Conservation (phyloP, 2,329 filamentous ascomycete genomes). For the Neopestalotiopsis rosae region DNA sequence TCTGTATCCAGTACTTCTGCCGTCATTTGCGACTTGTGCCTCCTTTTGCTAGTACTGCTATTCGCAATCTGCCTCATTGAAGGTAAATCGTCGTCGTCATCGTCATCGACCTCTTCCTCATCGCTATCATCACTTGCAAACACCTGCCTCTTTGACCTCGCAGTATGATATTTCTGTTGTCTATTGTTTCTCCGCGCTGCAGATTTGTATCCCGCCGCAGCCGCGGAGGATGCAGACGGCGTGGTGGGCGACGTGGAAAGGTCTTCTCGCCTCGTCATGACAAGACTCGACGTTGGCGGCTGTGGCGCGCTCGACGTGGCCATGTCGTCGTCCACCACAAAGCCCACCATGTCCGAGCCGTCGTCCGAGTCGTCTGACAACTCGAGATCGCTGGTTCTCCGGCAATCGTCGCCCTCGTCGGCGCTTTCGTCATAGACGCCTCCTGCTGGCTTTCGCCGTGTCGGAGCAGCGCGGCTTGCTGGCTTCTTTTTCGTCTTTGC, state of each 20-base stretch:
- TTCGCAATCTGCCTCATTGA: constrained; percentile 35
- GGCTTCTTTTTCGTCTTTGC: constrained; percentile 11
- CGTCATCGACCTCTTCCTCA: constrained; percentile 23
- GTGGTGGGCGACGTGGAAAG: constrained; percentile 32
- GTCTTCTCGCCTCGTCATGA: constrained; percentile 17
- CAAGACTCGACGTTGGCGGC: constrained; percentile 28
- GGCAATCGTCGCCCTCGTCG: constrained; percentile 40
- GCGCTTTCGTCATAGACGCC: constrained; percentile 38
- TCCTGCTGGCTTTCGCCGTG: constrained; percentile 24
- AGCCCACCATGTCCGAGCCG: constrained; percentile 37
- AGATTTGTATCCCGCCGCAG: constrained; percentile 15
- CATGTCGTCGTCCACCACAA: constrained; percentile 37
- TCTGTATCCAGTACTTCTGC: constrained; percentile 9
- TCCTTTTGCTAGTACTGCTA: neutral
- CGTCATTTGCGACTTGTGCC: constrained; percentile 2
- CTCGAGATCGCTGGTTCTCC: constrained; percentile 41
- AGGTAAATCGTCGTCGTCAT: constrained; percentile 31
- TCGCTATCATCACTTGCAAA: constrained; percentile 20
- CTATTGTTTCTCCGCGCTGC: constrained; percentile 13
- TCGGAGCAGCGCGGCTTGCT: constrained; percentile 22
- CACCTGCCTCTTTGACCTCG: neutral
- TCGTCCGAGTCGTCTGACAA: constrained; percentile 40
- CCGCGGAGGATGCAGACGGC: constrained; percentile 26
- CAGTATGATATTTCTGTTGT: constrained; percentile 28
- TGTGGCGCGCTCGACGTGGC: constrained; percentile 32